Conservation (phyloP, 73 alveolate genomes). For the Paramecium tetraurelia region DNA sequence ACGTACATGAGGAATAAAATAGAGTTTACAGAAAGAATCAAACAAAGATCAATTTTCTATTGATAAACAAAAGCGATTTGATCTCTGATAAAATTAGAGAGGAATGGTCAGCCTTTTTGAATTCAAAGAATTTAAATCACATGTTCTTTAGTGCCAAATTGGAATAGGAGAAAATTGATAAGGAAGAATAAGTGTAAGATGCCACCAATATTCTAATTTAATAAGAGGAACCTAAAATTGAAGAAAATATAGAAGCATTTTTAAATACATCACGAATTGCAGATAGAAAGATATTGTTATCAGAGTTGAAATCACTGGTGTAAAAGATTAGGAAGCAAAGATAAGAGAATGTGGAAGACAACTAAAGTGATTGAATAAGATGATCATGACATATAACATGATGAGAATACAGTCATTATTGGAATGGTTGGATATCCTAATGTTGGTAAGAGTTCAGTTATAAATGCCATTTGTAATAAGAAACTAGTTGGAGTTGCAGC, state of each 20-base stretch:
- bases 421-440: slow-evolving; percentile 99
- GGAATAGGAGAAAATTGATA: slow-evolving; percentile 83
- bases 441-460: slow-evolving; percentile 98
- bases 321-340: slow-evolving; percentile 34
- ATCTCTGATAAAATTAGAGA: slow-evolving; percentile 86
- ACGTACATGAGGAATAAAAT: slow-evolving; percentile 75
- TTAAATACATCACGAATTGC: slow-evolving; percentile 49
- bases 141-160: slow-evolving; percentile 91
- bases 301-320: slow-evolving; percentile 33
- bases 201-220: neutral
- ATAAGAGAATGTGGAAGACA: slow-evolving; percentile 35
- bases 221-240: neutral
- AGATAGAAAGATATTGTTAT: slow-evolving; percentile 37
- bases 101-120: slow-evolving; percentile 92
- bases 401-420: slow-evolving; percentile 53
- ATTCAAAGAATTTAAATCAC: slow-evolving; percentile 78
- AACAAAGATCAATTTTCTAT: slow-evolving; percentile 66
- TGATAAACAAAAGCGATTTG: slow-evolving; percentile 95
- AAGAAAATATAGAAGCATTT: neutral
- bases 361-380: slow-evolving; percentile 34
- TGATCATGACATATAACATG: slow-evolving; percentile 32
- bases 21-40: slow-evolving; percentile 63
- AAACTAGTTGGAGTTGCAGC: slow-evolving; percentile 97
- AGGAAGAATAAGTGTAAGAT: slow-evolving; percentile 54
- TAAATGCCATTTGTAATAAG: slow-evolving; percentile 87